Percentiles rank a stretch among this genome's conserved stretches.
Evolutionary conservation across 768 basidiomycete genomes (phyloP).

Genomic region (Auriscalpium microsporum): DNA sequence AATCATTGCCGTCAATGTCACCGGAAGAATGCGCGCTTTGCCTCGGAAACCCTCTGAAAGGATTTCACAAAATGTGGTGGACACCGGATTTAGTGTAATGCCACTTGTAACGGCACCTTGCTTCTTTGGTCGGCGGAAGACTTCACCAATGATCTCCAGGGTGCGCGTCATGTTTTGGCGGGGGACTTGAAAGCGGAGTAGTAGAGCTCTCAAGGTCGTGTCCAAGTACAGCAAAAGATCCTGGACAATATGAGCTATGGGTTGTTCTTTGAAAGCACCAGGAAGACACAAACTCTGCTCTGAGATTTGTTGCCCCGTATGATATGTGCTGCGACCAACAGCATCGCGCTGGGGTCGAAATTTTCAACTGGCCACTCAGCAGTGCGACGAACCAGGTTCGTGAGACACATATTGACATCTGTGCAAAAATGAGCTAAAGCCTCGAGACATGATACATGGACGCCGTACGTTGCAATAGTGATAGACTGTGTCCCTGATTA

Average conservation of each 20-base stretch:
- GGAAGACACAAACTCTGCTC: slow-evolving; percentile 35
- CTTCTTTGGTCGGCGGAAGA: slow-evolving; percentile 25
- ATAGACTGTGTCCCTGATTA: slow-evolving; percentile 39
- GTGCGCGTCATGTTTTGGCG: slow-evolving; percentile 35
- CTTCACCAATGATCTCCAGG: slow-evolving; percentile 37
- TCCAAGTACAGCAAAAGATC: slow-evolving; percentile 54
- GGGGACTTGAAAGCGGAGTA: slow-evolving; percentile 43
- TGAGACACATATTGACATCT: slow-evolving; percentile 54
- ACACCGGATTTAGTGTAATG: slow-evolving; percentile 9
- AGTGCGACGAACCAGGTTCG: slow-evolving; percentile 45
- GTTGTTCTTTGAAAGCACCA: neutral
- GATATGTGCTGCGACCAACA: slow-evolving; percentile 42
- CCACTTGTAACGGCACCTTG: slow-evolving; percentile 1
- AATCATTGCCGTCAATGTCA: slow-evolving; percentile 41
- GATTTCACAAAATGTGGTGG: slow-evolving; percentile 32
- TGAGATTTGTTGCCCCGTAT: slow-evolving; percentile 53
- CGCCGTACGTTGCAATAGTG: slow-evolving; percentile 49
- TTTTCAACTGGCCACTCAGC: slow-evolving; percentile 41
- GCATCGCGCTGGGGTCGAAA: slow-evolving; percentile 49
- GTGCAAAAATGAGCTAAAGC: neutral
- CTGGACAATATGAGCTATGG: slow-evolving; percentile 24
- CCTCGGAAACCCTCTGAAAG: slow-evolving; percentile 44
- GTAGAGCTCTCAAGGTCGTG: slow-evolving; percentile 44
- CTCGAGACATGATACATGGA: neutral
- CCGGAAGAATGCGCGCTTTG: slow-evolving; percentile 41